Percentiles rank a stretch among this genome's conserved stretches.
These are phyloP conservation scores for Gracilariopsis chorda DNA, from an alignment of 23 red algal genomes.

Conservation along the genomic window DNA sequence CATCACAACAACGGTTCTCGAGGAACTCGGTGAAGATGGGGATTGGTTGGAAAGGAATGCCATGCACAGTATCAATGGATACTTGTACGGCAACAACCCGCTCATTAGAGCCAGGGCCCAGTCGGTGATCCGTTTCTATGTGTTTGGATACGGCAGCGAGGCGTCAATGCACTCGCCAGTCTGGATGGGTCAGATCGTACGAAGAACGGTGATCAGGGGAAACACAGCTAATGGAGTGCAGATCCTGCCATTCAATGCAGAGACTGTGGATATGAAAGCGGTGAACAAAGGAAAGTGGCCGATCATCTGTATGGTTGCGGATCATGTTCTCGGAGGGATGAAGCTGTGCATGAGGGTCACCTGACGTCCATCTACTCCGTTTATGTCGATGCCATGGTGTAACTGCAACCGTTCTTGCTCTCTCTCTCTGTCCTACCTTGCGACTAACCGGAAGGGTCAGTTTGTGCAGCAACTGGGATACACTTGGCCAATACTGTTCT, in stretches of 20 bases:
- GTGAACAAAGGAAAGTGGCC: not conserved
- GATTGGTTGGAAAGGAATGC: constrained; percentile 38
- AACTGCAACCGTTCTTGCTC: too few relatives aligned
- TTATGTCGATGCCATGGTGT: too few relatives aligned
- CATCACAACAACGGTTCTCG: not conserved
- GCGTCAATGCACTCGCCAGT: constrained; percentile 51
- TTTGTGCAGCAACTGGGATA: too few relatives aligned
- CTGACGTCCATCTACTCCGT: too few relatives aligned
- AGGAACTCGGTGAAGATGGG: constrained; percentile 2
- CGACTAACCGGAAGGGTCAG: too few relatives aligned
- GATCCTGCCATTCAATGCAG: constrained; percentile 32
- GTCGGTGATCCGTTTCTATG: constrained; percentile 11
- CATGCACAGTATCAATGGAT: constrained; percentile 32
- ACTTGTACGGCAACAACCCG: constrained; percentile 39
- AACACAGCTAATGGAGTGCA: constrained; percentile 18
- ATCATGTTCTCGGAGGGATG: constrained; percentile 48
- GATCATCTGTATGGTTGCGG: constrained; percentile 23
- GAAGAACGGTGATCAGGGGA: constrained; percentile 1
- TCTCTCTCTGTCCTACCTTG: too few relatives aligned
- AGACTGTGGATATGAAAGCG: constrained; percentile 24
- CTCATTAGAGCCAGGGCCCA: not conserved
- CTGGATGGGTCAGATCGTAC: constrained; percentile 26
- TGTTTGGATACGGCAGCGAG: constrained; percentile 48
- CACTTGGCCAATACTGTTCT: too few relatives aligned
- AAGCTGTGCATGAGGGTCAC: constrained; percentile 15